Evolutionary conservation across 208 protist species (phyloP).

Genomic region (Leishmania gerbilli): DNA sequence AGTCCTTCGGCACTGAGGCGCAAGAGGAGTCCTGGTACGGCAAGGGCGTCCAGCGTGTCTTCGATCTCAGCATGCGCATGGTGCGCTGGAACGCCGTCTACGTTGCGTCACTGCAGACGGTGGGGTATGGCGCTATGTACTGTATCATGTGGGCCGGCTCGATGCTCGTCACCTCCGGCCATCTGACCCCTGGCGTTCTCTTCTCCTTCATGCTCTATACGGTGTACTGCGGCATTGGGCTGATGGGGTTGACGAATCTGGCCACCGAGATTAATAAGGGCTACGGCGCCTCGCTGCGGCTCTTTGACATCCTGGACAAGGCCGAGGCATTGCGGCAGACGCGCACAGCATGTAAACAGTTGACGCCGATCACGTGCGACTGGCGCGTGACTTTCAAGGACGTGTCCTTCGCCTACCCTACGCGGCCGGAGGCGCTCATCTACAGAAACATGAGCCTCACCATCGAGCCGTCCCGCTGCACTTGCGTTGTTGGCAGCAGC

Average conservation of each 20-base stretch:
- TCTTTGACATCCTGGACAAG: constrained; percentile 85
- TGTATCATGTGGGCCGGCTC: constrained; percentile 89
- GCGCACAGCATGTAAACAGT: constrained; percentile 38
- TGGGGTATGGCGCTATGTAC: constrained; percentile 87
- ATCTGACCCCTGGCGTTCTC: constrained; percentile 78
- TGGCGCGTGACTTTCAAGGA: constrained; percentile 70
- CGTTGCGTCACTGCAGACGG: constrained; percentile 71
- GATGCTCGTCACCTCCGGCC: constrained; percentile 74
- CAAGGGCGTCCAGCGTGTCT: constrained; percentile 70
- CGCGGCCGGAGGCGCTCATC: constrained; percentile 71
- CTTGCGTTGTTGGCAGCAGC: constrained; percentile 85
- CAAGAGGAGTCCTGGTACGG: constrained; percentile 77
- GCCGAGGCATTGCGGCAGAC: constrained; percentile 46
- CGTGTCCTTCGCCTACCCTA: constrained; percentile 88
- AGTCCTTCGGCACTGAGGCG: constrained; percentile 69
- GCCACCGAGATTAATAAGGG: constrained; percentile 88
- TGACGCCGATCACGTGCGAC: constrained; percentile 46
- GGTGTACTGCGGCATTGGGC: constrained; percentile 86
- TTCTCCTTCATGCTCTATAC: constrained; percentile 93
- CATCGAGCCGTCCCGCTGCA: constrained; percentile 64
- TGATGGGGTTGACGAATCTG: constrained; percentile 86
- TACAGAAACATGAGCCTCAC: constrained; percentile 72
- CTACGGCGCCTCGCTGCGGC: constrained; percentile 77
- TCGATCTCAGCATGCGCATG: constrained; percentile 74
- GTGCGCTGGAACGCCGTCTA: constrained; percentile 79